phyloP scores from a whole-genome alignment of 2,329 filamentous ascomycete species.

The Fusarium abutilonis region DNA sequence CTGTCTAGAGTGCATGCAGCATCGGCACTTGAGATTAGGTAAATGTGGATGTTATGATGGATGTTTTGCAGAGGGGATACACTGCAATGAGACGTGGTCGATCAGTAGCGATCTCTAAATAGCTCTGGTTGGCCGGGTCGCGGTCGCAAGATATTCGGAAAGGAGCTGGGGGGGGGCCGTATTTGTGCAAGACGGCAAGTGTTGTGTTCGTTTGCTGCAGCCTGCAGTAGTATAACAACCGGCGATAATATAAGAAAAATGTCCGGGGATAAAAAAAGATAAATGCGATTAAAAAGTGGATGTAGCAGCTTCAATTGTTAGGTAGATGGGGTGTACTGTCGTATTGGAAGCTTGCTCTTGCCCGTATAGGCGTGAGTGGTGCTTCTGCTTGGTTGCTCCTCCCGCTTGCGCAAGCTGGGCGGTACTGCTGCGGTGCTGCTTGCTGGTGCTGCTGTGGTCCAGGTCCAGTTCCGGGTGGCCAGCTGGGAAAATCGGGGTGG shows the following conservation, averaged over 20 bases:
- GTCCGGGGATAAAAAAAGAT: slow-evolving; percentile 18
- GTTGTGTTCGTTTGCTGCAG: slow-evolving; percentile 4
- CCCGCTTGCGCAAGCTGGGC: slow-evolving; percentile 25
- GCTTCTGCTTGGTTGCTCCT: slow-evolving; percentile 40
- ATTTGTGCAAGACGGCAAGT: slow-evolving; percentile 21
- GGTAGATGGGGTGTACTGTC: not conserved
- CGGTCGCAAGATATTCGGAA: slow-evolving; percentile 36
- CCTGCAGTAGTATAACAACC: slow-evolving; percentile 19
- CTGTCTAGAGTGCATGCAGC: slow-evolving; percentile 40
- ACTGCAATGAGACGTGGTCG: slow-evolving; percentile 37
- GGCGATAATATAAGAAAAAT: slow-evolving; percentile 12
- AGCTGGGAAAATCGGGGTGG: slow-evolving; percentile 54
- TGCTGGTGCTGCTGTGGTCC: slow-evolving; percentile 38
- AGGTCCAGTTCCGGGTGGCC: slow-evolving; percentile 38
- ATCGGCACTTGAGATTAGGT: slow-evolving; percentile 34
- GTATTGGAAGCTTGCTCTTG: slow-evolving; percentile 31
- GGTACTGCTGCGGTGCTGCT: slow-evolving; percentile 1
- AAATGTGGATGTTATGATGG: slow-evolving; percentile 35
- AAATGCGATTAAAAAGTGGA: slow-evolving; percentile 33
- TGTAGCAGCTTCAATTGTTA: slow-evolving; percentile 19
- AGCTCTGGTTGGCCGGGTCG: slow-evolving; percentile 42
- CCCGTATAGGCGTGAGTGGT: slow-evolving; percentile 30
- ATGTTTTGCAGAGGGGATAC: slow-evolving; percentile 38
- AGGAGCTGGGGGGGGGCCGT: slow-evolving; percentile 28
- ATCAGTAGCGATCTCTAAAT: slow-evolving; percentile 29